Conservation (phyloP, 176 grass and related monocot genomes). For the Paspalum vaginatum region DNA sequence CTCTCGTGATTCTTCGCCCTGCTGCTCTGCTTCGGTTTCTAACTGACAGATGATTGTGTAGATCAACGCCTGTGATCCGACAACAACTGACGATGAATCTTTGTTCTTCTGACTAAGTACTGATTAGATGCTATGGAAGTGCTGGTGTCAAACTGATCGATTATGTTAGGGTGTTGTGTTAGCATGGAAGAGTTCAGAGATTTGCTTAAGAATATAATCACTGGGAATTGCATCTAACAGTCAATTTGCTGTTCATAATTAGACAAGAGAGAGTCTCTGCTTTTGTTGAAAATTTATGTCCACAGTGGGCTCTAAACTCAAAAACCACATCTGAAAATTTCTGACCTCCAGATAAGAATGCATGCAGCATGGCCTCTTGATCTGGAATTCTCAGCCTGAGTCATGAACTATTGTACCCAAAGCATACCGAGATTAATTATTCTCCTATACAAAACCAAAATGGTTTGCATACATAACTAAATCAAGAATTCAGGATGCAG, state of each 20-base stretch:
- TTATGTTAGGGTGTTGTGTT: not conserved
- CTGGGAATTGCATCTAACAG: not conserved
- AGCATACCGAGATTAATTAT: not conserved
- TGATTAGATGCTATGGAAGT: not conserved
- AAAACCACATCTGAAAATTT: not conserved
- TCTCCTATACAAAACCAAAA: not conserved
- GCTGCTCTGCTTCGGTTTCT: not conserved
- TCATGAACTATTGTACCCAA: not conserved
- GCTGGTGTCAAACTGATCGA: not conserved
- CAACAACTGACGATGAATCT: not conserved
- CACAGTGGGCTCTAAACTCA: not conserved
- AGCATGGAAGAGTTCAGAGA: slow-evolving; percentile 9
- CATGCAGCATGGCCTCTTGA: not conserved
- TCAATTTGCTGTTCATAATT: not conserved
- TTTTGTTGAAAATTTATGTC: not conserved
- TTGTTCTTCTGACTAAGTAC: not conserved
- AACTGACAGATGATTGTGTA: not conserved
- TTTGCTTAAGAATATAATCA: not conserved
- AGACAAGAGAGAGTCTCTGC: no score
- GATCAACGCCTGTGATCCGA: not conserved
- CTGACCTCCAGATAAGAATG: not conserved
- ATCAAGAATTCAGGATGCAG: slow-evolving; percentile 1
- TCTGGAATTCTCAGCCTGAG: not conserved
- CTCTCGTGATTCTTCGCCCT: slow-evolving; percentile 9
- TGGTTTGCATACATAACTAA: not conserved